Evolutionary conservation across 139 green algal genomes (phyloP).

Genomic region (Chlorella ohadii): DNA sequence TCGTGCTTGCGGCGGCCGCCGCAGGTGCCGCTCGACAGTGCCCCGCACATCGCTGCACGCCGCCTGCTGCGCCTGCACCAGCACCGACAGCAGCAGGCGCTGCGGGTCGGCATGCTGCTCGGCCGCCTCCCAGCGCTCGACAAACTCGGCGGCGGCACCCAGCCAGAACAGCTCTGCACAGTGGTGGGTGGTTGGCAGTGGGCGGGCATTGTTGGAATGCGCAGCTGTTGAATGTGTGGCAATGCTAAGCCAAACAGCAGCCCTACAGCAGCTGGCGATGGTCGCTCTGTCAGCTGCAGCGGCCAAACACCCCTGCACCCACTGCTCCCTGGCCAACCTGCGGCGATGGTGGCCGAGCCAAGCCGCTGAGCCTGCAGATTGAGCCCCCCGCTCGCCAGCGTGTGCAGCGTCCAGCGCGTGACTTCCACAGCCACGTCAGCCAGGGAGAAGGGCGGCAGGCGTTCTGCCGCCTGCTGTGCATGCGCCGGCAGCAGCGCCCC

Average conservation of each 20-base stretch:
- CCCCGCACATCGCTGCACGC: neutral
- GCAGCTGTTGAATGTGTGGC: too few relatives aligned
- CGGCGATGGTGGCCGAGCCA: neutral
- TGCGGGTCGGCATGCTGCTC: neutral
- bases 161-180: constrained; percentile 30
- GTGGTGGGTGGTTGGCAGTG: neutral
- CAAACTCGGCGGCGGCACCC: neutral
- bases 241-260: too few relatives aligned
- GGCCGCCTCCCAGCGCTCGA: neutral
- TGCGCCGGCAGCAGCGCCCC: neutral
- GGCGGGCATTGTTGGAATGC: neutral
- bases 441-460: neutral
- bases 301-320: too few relatives aligned
- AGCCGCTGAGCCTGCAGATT: neutral
- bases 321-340: constrained; percentile 1
- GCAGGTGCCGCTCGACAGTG: neutral
- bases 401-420: neutral
- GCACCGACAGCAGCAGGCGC: neutral
- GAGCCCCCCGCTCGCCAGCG: neutral
- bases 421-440: constrained; percentile 5
- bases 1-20: neutral
- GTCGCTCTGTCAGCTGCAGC: too few relatives aligned
- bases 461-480: neutral
- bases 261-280: too few relatives aligned
- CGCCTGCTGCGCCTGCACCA: neutral